These are phyloP conservation scores for Nasturtium officinale DNA, from an alignment of 345 rosid genomes.

Conservation along the genomic window DNA sequence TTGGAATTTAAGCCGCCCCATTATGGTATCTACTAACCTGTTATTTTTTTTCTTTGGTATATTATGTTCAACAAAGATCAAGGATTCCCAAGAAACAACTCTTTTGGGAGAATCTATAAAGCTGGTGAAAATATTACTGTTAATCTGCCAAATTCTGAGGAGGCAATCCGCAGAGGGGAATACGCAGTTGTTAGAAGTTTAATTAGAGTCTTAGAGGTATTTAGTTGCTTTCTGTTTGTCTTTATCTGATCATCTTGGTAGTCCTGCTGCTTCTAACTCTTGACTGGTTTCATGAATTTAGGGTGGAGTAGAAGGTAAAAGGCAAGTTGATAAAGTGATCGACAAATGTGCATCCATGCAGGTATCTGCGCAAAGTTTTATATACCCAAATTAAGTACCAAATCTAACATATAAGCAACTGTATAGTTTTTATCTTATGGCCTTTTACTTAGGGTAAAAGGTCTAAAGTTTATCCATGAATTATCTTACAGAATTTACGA, in stretches of 20 bases:
- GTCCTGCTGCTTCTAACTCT: slow-evolving; percentile 37
- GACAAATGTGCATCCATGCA: slow-evolving; percentile 99
- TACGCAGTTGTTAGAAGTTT: slow-evolving; percentile 91
- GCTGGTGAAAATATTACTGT: slow-evolving; percentile 61
- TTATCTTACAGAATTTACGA: slow-evolving; percentile 78
- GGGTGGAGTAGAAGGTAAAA: slow-evolving; percentile 99
- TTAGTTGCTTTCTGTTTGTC: slow-evolving; percentile 9
- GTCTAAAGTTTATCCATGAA: slow-evolving; percentile 31
- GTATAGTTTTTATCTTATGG: slow-evolving; percentile 19
- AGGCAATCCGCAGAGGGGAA: slow-evolving; percentile 93
- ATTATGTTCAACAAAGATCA: slow-evolving; percentile 30
- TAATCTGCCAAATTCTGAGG: slow-evolving; percentile 80
- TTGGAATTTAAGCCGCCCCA: slow-evolving; percentile 13
- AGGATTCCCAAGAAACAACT: slow-evolving; percentile 85
- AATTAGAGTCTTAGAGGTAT: slow-evolving; percentile 93
- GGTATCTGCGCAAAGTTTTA: slow-evolving; percentile 50
- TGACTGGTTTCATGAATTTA: slow-evolving; percentile 42
- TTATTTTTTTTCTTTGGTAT: slow-evolving; percentile 16
- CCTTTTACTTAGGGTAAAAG: slow-evolving; percentile 23
- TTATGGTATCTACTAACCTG: slow-evolving; percentile 29
- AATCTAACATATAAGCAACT: slow-evolving; percentile 7
- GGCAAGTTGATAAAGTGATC: slow-evolving; percentile 94
- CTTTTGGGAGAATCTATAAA: slow-evolving; percentile 78
- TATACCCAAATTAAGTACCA: slow-evolving; percentile 18
- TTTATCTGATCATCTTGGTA: slow-evolving; percentile 32